These are phyloP conservation scores for Chlamydomonas sp. DNA, from an alignment of 139 green algal genomes.

Conservation along the genomic window DNA sequence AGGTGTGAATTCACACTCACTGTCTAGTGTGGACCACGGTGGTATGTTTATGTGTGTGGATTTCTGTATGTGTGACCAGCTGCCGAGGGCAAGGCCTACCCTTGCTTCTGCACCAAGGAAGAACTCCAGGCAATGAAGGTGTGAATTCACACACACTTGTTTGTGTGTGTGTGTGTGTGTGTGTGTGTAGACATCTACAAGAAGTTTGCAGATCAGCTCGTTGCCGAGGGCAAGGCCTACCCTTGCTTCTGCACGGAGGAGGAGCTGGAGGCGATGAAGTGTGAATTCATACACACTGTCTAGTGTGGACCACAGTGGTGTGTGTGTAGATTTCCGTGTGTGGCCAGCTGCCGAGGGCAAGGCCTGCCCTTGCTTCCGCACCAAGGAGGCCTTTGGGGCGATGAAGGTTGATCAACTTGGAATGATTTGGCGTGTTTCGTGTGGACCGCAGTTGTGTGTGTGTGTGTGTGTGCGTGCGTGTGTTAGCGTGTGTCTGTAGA, in stretches of 20 bases:
- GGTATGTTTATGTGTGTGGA: no score
- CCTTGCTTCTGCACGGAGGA: conserved; percentile 86
- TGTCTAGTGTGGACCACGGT: no score
- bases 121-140: conserved; percentile 70
- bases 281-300: no score
- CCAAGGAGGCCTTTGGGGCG: conserved; percentile 8
- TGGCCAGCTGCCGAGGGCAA: conserved; percentile 85
- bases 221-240: conserved; percentile 80
- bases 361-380: conserved; percentile 74
- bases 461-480: no score
- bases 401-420: no score
- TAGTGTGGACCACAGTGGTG: no score
- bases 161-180: no score
- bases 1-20: no score
- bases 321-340: conserved; percentile 79
- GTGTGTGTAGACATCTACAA: conserved; percentile 95
- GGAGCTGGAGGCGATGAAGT: conserved; percentile 10
- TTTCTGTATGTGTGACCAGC: conserved; percentile 84
- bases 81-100: conserved; percentile 74
- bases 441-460: no score
- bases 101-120: conserved; percentile 98
- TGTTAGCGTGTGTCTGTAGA: no score
- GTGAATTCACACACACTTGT: no score
- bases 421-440: no score
- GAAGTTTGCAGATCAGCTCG: conserved; percentile 79